Evolutionary conservation across 1,284 basidiomycete species (phyloP).

Genomic region (Leucoagaricus sp.): DNA sequence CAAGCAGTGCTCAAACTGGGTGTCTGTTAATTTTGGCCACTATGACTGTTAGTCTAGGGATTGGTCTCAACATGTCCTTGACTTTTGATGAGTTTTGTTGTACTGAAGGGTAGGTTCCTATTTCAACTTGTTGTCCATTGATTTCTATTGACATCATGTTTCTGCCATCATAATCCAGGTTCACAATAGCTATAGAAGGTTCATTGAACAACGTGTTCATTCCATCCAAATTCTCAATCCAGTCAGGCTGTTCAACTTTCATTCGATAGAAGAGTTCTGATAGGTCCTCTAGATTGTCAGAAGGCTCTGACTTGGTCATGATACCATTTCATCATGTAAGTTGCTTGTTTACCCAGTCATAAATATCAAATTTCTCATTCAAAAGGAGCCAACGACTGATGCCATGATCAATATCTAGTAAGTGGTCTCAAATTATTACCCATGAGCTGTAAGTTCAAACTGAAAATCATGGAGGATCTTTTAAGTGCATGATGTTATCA

Average conservation of each 20-base stretch:
- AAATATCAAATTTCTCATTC: not conserved
- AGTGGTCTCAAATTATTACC: not conserved
- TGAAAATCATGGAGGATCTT: not conserved
- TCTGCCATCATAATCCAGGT: no score
- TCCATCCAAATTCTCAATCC: no score
- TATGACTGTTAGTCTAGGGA: slow-evolving; percentile 33
- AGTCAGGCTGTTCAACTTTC: no score
- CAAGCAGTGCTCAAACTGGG: slow-evolving; percentile 3
- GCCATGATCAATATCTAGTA: not conserved
- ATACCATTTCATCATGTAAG: not conserved
- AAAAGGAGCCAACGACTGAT: not conserved
- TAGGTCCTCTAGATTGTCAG: no score
- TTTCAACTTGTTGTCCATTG: not conserved
- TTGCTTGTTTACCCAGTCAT: not conserved
- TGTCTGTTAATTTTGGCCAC: slow-evolving; percentile 19
- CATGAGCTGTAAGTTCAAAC: not conserved
- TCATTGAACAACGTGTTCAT: no score
- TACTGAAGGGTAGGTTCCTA: slow-evolving; percentile 2
- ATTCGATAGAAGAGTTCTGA: no score
- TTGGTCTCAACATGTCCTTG: not conserved
- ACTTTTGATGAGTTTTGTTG: not conserved
- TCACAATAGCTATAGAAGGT: no score
- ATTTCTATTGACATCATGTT: no score
- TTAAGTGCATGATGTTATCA: not conserved
- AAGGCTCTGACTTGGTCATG: no score